phyloP scores from a whole-genome alignment of 1,139 yeast genomes.

The Debaryomycetaceae sp. region DNA sequence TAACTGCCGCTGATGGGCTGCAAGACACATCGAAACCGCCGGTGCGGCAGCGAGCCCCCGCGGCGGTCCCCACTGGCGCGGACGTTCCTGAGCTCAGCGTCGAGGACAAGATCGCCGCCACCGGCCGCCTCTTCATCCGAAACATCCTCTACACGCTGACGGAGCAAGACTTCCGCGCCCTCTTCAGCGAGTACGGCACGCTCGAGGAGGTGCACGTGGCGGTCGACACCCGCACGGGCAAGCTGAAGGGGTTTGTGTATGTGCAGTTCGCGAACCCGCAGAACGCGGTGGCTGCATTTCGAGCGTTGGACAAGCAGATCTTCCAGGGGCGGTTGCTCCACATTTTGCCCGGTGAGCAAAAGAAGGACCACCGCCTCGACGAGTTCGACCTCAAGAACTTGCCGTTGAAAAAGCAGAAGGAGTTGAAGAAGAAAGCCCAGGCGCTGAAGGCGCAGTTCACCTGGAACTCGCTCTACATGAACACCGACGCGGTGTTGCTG shows the following conservation, averaged over 20 bases:
- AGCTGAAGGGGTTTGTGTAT: slow-evolving; percentile 91
- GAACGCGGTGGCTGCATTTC: slow-evolving; percentile 74
- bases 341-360: slow-evolving; percentile 79
- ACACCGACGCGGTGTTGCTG: slow-evolving; percentile 85
- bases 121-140: slow-evolving; percentile 85
- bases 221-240: slow-evolving; percentile 81
- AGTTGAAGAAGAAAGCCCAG: slow-evolving; percentile 74
- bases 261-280: slow-evolving; percentile 61
- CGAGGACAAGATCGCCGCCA: slow-evolving; percentile 48
- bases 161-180: slow-evolving; percentile 67
- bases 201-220: slow-evolving; percentile 87
- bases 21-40: slow-evolving; percentile 13
- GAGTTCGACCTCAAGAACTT: slow-evolving; percentile 87
- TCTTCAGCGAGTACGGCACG: slow-evolving; percentile 55
- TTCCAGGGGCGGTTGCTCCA: slow-evolving; percentile 94
- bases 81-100: not conserved
- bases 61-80: not conserved
- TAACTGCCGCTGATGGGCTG: slow-evolving; percentile 10
- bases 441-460: slow-evolving; percentile 85
- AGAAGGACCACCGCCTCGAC: slow-evolving; percentile 74
- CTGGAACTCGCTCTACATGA: slow-evolving; percentile 93
- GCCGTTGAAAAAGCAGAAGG: slow-evolving; percentile 88
- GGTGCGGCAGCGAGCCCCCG: slow-evolving; percentile 11
- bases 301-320: slow-evolving; percentile 75
- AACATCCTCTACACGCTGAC: slow-evolving; percentile 78